These are phyloP conservation scores for Ophiostoma sp. DNA, from an alignment of 2,329 filamentous ascomycete species.

Conservation along the genomic window DNA sequence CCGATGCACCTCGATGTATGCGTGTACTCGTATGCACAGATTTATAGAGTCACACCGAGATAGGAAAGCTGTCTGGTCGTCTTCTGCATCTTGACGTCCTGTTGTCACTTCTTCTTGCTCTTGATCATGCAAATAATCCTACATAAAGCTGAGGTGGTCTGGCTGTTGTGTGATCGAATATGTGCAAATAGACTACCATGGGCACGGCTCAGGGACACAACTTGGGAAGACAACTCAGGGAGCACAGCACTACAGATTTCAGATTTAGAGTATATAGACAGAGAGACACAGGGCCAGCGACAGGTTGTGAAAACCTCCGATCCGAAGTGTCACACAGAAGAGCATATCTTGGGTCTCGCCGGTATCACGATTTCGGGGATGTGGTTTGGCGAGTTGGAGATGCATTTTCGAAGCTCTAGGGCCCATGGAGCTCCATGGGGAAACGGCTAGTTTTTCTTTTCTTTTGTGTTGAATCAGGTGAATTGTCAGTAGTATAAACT, in stretches of 20 bases:
- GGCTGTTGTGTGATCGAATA: too few relatives aligned
- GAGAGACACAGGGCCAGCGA: too few relatives aligned
- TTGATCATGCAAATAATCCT: too few relatives aligned
- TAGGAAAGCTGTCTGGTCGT: not conserved
- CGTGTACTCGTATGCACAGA: not conserved
- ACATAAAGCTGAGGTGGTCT: too few relatives aligned
- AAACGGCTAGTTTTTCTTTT: not conserved
- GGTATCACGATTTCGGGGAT: not conserved
- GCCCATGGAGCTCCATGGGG: constrained; percentile 2
- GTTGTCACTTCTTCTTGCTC: not conserved
- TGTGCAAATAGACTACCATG: too few relatives aligned
- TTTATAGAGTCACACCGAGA: not conserved
- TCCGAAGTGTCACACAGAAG: not conserved
- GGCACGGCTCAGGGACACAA: too few relatives aligned
- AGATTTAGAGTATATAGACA: too few relatives aligned
- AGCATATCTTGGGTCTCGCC: not conserved
- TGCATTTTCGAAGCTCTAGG: not conserved
- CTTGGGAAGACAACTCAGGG: too few relatives aligned
- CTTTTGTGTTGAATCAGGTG: not conserved
- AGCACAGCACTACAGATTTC: too few relatives aligned
- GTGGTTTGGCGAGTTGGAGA: not conserved
- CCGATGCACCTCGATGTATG: not conserved
- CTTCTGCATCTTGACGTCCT: not conserved
- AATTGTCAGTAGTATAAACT: not conserved
- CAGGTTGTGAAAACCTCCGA: not conserved